phyloP scores from a whole-genome alignment of 176 grass and related monocot species.

The Aegilops bicornis region DNA sequence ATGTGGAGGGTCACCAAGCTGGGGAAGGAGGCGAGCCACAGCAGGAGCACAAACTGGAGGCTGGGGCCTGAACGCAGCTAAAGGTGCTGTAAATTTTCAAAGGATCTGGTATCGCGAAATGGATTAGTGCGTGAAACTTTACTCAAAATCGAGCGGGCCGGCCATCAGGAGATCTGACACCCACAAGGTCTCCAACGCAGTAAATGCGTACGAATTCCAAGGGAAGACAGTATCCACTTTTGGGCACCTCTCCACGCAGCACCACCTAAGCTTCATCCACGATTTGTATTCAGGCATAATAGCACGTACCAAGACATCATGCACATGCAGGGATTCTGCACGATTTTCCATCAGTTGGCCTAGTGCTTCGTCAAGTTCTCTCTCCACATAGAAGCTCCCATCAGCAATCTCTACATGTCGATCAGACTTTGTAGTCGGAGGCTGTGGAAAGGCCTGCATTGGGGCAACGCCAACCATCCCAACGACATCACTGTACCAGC shows the following conservation, averaged over 20 bases:
- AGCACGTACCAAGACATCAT: background rate
- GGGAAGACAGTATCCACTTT: background rate
- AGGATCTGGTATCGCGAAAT: too few relatives aligned
- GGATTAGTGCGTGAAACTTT: too few relatives aligned
- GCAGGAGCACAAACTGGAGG: too few relatives aligned
- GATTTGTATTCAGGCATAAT: background rate
- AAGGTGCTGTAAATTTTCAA: too few relatives aligned
- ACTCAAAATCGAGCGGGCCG: background rate
- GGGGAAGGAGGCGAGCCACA: too few relatives aligned
- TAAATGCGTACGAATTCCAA: accelerated
- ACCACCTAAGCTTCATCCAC: background rate
- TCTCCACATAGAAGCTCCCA: background rate
- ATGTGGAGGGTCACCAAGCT: too few relatives aligned
- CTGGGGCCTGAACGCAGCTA: too few relatives aligned
- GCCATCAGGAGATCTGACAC: conserved; percentile 14
- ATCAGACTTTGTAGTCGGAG: background rate
- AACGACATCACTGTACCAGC: background rate
- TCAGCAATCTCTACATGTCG: conserved; percentile 14
- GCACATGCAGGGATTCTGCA: background rate
- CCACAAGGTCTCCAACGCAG: background rate
- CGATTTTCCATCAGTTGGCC: accelerated
- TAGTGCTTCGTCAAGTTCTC: background rate
- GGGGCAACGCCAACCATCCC: background rate
- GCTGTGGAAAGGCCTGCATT: background rate
- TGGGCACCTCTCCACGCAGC: background rate